Conservation (phyloP, 768 basidiomycete genomes). For the Suillus luteus region DNA sequence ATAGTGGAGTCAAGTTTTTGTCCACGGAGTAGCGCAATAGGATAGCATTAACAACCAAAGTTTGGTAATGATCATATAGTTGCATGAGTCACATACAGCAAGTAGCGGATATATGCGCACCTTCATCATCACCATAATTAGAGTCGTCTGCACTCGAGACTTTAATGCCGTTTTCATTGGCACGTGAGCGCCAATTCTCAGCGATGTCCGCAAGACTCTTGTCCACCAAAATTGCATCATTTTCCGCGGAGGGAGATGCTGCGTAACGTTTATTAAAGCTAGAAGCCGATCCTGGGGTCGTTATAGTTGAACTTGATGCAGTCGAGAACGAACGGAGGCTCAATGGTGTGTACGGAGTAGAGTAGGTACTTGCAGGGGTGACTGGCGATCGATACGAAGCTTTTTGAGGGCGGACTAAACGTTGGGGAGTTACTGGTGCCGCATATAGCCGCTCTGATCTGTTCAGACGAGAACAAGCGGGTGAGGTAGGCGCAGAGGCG, state of each 20-base stretch:
- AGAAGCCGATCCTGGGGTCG: conserved; percentile 52
- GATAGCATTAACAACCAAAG: conserved; percentile 13
- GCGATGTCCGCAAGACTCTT: conserved; percentile 60
- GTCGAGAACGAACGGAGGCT: conserved; percentile 65
- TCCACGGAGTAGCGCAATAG: conserved; percentile 8
- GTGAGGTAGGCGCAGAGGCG: conserved; percentile 48
- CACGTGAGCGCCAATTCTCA: conserved; percentile 71
- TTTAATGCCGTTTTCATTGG: conserved; percentile 71
- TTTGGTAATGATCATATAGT: conserved; percentile 12
- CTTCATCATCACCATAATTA: conserved; percentile 50
- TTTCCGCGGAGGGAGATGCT: conserved; percentile 47
- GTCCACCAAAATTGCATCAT: conserved; percentile 38
- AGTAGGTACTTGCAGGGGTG: conserved; percentile 54
- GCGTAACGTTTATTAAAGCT: conserved; percentile 47
- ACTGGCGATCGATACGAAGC: conserved; percentile 55
- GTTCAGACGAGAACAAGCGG: conserved; percentile 40
- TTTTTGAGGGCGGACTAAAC: conserved; percentile 48
- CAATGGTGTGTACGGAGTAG: conserved; percentile 68
- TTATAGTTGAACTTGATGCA: conserved; percentile 52
- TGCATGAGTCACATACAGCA: conserved; percentile 21
- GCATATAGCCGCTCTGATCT: conserved; percentile 31
- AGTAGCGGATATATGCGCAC: conserved; percentile 33
- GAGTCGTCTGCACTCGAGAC: conserved; percentile 47
- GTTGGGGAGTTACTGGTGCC: conserved; percentile 66
- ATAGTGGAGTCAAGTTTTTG: conserved; percentile 1